These are phyloP conservation scores for Tetrapyrgos nigripes DNA, from an alignment of 1,284 basidiomycete species.

Conservation along the genomic window DNA sequence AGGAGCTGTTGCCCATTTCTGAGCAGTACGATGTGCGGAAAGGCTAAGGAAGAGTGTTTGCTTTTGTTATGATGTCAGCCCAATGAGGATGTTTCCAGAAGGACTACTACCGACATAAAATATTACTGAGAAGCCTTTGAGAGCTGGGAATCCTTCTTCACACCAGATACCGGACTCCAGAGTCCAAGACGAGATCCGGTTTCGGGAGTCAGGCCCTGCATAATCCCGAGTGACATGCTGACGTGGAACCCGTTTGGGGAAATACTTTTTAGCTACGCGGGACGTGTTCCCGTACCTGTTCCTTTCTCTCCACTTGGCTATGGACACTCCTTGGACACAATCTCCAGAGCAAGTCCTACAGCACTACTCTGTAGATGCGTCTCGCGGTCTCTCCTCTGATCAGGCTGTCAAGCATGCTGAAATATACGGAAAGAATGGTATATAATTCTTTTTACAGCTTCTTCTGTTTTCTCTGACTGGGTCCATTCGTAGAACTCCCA, in stretches of 20 bases:
- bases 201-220: background rate
- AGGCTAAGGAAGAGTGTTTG: background rate
- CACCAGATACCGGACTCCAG: background rate
- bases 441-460: conserved; percentile 27
- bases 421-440: conserved; percentile 88
- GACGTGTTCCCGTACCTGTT: conserved; percentile 17
- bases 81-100: too few species aligned
- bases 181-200: too few species aligned
- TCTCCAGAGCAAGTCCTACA: conserved; percentile 67
- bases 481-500: conserved; percentile 73
- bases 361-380: conserved; percentile 66
- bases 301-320: conserved; percentile 36
- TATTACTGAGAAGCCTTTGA: too few species aligned
- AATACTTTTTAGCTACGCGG: background rate
- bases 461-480: background rate
- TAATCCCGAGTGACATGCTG: too few species aligned
- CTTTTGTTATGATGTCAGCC: too few species aligned
- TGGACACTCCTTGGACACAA: conserved; percentile 79
- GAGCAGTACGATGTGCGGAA: background rate
- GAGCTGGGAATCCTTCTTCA: too few species aligned
- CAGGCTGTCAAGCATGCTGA: conserved; percentile 76
- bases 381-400: conserved; percentile 60
- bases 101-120: too few species aligned
- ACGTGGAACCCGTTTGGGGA: conserved; percentile 6
- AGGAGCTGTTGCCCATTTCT: conserved; percentile 78